Conservation (phyloP, 306 rosid genomes). For the Quercus wislizeni region DNA sequence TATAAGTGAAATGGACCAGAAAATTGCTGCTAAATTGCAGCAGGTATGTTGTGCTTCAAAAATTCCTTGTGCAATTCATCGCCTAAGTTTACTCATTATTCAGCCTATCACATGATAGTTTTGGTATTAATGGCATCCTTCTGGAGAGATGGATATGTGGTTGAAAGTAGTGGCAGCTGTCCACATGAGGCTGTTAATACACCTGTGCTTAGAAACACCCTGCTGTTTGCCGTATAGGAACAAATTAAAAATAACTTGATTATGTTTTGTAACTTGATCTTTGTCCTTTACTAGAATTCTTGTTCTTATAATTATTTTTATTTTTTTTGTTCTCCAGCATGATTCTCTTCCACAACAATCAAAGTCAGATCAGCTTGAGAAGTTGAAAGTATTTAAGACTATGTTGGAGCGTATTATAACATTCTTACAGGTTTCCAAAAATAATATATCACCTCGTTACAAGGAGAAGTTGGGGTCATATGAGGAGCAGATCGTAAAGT, state of each 20-base stretch:
- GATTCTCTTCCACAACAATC: slow-evolving; percentile 64
- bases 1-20: no score
- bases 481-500: slow-evolving; percentile 54
- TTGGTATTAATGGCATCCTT: slow-evolving; percentile 3
- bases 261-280: slow-evolving; percentile 2
- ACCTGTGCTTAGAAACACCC: no score
- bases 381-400: slow-evolving; percentile 42
- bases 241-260: not conserved
- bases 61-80: not conserved
- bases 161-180: no score
- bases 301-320: slow-evolving; percentile 18
- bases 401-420: slow-evolving; percentile 49
- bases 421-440: slow-evolving; percentile 53
- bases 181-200: no score
- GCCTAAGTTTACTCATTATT: slow-evolving; percentile 3
- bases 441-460: slow-evolving; percentile 18
- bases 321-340: slow-evolving; percentile 33
- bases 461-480: slow-evolving; percentile 50
- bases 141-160: not conserved
- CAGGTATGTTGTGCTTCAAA: slow-evolving; percentile 44
- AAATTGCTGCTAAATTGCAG: slow-evolving; percentile 22
- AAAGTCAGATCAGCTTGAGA: slow-evolving; percentile 59
- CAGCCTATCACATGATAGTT: slow-evolving; percentile 10
- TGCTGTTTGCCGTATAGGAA: no score
- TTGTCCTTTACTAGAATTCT: slow-evolving; percentile 1